Conservation (phyloP, 768 basidiomycete species). For the Rhodotorula sphaerocarpa region DNA sequence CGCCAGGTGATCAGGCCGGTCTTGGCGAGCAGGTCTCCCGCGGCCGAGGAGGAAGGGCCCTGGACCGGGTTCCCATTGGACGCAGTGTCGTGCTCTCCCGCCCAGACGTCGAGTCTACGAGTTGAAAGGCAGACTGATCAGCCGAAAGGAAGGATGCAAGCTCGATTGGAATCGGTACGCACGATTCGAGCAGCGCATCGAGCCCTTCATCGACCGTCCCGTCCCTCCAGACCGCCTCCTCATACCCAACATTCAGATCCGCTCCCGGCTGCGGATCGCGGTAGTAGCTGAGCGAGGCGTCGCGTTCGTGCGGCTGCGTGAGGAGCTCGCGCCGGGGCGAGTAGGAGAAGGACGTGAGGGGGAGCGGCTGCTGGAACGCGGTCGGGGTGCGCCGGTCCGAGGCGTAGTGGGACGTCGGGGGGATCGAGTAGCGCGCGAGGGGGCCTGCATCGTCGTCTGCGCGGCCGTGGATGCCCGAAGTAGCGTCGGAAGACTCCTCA, state of each 20-base stretch:
- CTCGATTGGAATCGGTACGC: not conserved
- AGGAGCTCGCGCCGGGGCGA: slow-evolving; percentile 36
- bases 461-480: not conserved
- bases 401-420: slow-evolving; percentile 13
- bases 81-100: slow-evolving; percentile 1
- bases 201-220: slow-evolving; percentile 59
- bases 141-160: too few species aligned
- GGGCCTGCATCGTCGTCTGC: slow-evolving; percentile 10
- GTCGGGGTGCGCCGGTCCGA: not conserved
- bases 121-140: not conserved
- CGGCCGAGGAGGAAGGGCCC: too few species aligned
- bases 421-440: slow-evolving; percentile 16
- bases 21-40: slow-evolving; percentile 36
- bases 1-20: slow-evolving; percentile 54
- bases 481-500: not conserved
- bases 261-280: slow-evolving; percentile 23
- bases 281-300: slow-evolving; percentile 31
- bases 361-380: slow-evolving; percentile 26
- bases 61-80: too few species aligned
- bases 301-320: slow-evolving; percentile 7
- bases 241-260: slow-evolving; percentile 62
- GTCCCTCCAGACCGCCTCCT: slow-evolving; percentile 63
- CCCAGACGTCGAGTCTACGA: not conserved
- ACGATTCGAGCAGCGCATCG: slow-evolving; percentile 43
- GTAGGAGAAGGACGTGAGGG: slow-evolving; percentile 39